Evolutionary conservation across 1,284 basidiomycete species (phyloP).

Genomic region (Pisolithus thermaeus): DNA sequence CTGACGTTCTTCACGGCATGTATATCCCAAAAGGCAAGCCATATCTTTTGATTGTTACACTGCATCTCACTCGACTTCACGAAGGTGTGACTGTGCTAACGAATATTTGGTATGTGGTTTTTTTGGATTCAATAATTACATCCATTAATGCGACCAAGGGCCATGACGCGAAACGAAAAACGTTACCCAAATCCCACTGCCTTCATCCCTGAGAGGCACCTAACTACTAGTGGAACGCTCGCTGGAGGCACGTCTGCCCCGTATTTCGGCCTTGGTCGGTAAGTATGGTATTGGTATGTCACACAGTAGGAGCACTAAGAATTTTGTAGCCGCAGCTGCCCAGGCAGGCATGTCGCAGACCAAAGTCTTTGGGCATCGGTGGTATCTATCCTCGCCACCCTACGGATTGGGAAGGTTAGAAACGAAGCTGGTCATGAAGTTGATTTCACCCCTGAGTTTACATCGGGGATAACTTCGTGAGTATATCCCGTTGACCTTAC

Average conservation of each 20-base stretch:
- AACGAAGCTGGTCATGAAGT: conserved; percentile 20
- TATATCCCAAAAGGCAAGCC: conserved; percentile 23
- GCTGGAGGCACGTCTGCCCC: conserved; percentile 11
- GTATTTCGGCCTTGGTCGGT: conserved; percentile 20
- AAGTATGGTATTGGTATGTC: background rate
- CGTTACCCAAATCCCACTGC: conserved; percentile 15
- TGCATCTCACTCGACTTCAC: background rate
- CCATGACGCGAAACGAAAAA: conserved; percentile 20
- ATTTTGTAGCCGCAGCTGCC: conserved; percentile 3
- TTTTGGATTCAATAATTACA: background rate
- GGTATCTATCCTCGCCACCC: conserved; percentile 19
- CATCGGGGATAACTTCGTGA: conserved; percentile 17
- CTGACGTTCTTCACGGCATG: conserved; percentile 22
- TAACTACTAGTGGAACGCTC: conserved; percentile 15
- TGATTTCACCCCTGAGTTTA: conserved; percentile 20
- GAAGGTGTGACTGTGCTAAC: conserved; percentile 18
- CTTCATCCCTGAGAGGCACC: conserved; percentile 22
- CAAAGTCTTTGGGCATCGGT: conserved; percentile 21
- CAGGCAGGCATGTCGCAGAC: conserved; percentile 22
- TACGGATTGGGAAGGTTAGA: conserved; percentile 15
- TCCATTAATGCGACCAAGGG: conserved; percentile 3
- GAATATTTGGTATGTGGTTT: conserved; percentile 16
- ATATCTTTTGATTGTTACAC: background rate
- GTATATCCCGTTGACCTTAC: background rate
- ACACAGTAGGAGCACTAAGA: background rate